phyloP scores from a whole-genome alignment of 1,139 yeast species.

The Sugiyamaella japonica region DNA sequence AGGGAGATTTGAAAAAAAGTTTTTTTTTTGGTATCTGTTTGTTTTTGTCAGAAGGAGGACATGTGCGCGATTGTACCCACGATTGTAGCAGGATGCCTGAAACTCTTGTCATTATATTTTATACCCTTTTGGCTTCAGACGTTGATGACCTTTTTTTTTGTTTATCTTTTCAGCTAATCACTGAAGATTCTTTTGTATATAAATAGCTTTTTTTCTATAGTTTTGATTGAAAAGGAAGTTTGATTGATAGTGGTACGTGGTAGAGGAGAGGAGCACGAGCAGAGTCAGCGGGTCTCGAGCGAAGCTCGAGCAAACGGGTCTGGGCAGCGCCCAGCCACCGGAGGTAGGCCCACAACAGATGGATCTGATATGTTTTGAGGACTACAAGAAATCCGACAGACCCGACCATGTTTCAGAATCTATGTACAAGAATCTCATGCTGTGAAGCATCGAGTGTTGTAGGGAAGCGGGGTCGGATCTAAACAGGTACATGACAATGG shows the following conservation, averaged over 20 bases:
- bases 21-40: too few species aligned
- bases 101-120: not conserved
- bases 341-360: too few species aligned
- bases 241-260: not conserved
- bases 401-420: constrained; percentile 44
- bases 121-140: not conserved
- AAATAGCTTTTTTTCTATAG: not conserved
- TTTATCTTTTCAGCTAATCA: not conserved
- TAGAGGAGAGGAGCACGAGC: too few species aligned
- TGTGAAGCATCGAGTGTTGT: constrained; percentile 65
- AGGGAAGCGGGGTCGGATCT: constrained; percentile 62
- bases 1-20: not conserved
- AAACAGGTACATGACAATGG: constrained; percentile 69
- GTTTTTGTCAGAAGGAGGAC: too few species aligned
- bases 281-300: too few species aligned
- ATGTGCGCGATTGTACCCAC: not conserved
- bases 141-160: constrained; percentile 1
- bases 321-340: not conserved
- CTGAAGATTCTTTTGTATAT: constrained; percentile 6
- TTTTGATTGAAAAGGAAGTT: not conserved
- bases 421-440: constrained; percentile 73
- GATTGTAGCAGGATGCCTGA: not conserved
- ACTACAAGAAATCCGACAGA: constrained; percentile 30
- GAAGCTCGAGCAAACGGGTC: not conserved
- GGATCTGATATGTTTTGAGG: too few species aligned